Evolutionary conservation across 2,329 filamentous ascomycete genomes (phyloP), one percentile per base, ranked within the genome.

Genomic region (Sporothrix inflata): DNA sequence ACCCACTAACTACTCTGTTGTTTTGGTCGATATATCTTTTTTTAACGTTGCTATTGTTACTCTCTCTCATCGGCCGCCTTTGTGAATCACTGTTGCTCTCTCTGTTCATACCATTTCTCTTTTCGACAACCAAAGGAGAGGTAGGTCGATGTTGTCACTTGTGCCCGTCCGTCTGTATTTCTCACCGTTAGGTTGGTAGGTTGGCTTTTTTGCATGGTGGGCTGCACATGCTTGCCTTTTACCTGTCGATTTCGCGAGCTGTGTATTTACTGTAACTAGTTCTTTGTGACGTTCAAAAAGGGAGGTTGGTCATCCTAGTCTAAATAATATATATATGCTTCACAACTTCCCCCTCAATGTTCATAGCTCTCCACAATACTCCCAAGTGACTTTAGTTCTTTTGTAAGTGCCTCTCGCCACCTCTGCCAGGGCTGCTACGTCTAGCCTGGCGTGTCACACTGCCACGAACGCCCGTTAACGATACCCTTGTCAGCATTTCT

Each of bases 21-120:
- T 21, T 40, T 70, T 70, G 55, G 42, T 63, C 38, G 42, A 63
- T 53, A 63, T 65, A 65, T 45, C 47, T 70, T 45, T 70, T 45
- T 57, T 34, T 19, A 70, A 70, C 40, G 42, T 19, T 63, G 40
- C 42, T 49, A 30, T 45, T 47, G 40, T 63, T 70, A 27, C 21
- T 45, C 49, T 21, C 67, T 21, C 51, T 27, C 8, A 14, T 24
- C 6, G 16, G n/a, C 21, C n/a, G n/a, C 12, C 55, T 9, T 19
- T 45, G 60, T 65, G 38, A 65, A 27, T 7, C 11, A 30, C 7
- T 60, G 30, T n/a, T n/a, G n/a, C n/a, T n/a, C 42, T 14, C 30
- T 40, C 8, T 42, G n/a, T 24, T 42, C 19, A 14, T 16, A 42
- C 16, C 27, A 16, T n/a, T 19, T 57, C 53, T 47, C 42, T 9